Base-by-base conservation (phyloP, 2,329 filamentous ascomycete species). In the Alternaria arborescens region DNA sequence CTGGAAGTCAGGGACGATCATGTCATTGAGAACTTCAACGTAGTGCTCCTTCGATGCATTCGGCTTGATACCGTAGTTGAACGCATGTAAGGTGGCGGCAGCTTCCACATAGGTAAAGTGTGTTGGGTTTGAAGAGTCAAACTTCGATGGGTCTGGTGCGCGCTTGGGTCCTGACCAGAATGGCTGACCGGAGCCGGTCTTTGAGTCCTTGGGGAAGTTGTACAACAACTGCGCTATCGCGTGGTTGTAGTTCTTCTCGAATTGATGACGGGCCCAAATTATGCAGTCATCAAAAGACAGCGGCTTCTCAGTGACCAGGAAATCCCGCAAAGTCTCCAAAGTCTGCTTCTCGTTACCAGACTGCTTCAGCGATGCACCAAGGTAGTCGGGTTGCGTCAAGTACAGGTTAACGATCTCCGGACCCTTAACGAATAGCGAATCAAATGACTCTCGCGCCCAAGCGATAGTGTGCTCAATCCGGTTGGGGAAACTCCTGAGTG, bases 81-180 rank as follows among this genome's bases (percentile, higher is more conserved):
- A 99, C 0, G 94, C 95, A 72, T 97, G 95, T 26, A 99, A 86
- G 76, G 96, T 95, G 36, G 95, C 93, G 8, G 89, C 95, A 18
- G 95, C 89, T 64, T 96, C 88, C 55, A 99, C 85, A 77, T 97
- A 99, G 38, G 87, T 88, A 75, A 94, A 90, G 80, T 99, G 95
- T 22, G 93, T 95, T 11, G 89, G 84, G 80, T 97, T 95, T 61
- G 89, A 86, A 47, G 89, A 80, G 71, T 97, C 92, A 69, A 99
- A 99, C 78, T 92, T 94, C 75, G 98, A 85, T 66, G 94, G 87
- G 65, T 96, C 93, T 5, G 95, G 95, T 12, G 95, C 95, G 74
- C 95, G 93, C 87, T 99, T 99, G 50, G 95, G 95, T 11, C 95
- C 94, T 30, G 95, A 98, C 95, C 95, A 99, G 86, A 99, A 99